phyloP scores from a whole-genome alignment of 768 basidiomycete genomes.

The Xerocomus potaroensis region DNA sequence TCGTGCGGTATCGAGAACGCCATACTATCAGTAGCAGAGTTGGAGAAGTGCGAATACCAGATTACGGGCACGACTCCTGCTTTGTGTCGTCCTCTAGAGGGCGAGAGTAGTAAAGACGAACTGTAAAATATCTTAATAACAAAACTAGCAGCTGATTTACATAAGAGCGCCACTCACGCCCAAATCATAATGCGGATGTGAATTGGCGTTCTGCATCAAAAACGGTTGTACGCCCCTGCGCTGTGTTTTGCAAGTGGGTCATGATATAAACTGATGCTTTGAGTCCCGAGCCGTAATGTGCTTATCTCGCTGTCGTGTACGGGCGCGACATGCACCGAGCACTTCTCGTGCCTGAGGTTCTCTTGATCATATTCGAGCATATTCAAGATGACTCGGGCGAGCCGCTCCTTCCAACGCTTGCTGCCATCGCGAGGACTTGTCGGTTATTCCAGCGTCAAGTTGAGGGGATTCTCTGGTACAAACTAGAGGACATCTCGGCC shows the following conservation, averaged over 20 bases:
- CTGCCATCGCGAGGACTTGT: constrained; percentile 27
- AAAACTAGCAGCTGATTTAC: too few species aligned
- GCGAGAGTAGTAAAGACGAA: constrained; percentile 29
- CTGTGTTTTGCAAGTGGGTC: too few species aligned
- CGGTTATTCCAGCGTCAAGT: constrained; percentile 15
- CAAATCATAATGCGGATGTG: too few species aligned
- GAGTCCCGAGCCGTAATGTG: too few species aligned
- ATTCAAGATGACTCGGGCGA: constrained; percentile 15
- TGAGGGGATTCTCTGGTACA: constrained; percentile 23
- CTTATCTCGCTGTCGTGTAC: too few species aligned
- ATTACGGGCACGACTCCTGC: constrained; percentile 84
- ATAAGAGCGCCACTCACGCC: too few species aligned
- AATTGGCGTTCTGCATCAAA: too few species aligned
- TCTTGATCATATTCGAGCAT: constrained; percentile 19
- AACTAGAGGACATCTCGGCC: constrained; percentile 6
- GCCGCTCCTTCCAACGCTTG: constrained; percentile 16
- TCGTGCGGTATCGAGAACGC: constrained; percentile 85
- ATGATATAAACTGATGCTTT: too few species aligned
- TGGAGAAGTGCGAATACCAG: constrained; percentile 96
- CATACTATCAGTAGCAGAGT: constrained; percentile 72
- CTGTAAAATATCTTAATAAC: constrained; percentile 17
- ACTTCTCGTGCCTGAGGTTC: constrained; percentile 20
- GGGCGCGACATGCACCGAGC: constrained; percentile 14
- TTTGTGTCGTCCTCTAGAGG: constrained; percentile 54
- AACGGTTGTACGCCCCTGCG: too few species aligned